Evolutionary conservation across 805 yeast species (phyloP).

Genomic region (Candida adriatica): DNA sequence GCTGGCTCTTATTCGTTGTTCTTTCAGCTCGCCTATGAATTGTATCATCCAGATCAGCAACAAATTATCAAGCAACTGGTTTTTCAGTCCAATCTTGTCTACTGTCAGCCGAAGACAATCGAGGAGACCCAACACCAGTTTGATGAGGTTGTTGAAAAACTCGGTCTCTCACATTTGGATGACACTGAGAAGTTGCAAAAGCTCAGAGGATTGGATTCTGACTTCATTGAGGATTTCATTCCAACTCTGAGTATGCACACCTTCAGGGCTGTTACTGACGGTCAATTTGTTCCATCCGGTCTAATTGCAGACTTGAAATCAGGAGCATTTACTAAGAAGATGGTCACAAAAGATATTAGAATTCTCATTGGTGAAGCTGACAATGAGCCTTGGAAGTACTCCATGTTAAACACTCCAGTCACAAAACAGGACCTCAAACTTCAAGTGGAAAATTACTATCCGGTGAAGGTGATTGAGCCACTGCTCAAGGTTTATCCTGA

Average conservation of each 20-base stretch:
- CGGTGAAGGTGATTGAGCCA: slow-evolving; percentile 23
- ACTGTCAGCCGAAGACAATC: slow-evolving; percentile 32
- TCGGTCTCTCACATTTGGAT: slow-evolving; percentile 17
- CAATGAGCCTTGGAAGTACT: slow-evolving; percentile 28
- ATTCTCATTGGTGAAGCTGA: slow-evolving; percentile 29
- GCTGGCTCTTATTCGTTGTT: slow-evolving; percentile 42
- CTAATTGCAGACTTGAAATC: slow-evolving; percentile 27
- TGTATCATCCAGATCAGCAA: slow-evolving; percentile 32
- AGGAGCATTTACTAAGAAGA: slow-evolving; percentile 24
- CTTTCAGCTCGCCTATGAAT: slow-evolving; percentile 35
- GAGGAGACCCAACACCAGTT: slow-evolving; percentile 30
- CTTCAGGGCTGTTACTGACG: slow-evolving; percentile 36
- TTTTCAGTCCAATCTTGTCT: slow-evolving; percentile 31
- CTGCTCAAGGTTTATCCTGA: slow-evolving; percentile 22
- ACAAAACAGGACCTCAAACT: slow-evolving; percentile 23
- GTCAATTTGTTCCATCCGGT: slow-evolving; percentile 27
- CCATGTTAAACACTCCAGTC: slow-evolving; percentile 26
- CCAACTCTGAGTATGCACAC: slow-evolving; percentile 24
- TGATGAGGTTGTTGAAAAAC: slow-evolving; percentile 27
- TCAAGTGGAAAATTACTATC: slow-evolving; percentile 32
- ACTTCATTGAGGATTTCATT: slow-evolving; percentile 20
- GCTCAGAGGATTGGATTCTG: slow-evolving; percentile 18
- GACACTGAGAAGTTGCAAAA: slow-evolving; percentile 17
- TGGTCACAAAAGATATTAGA: slow-evolving; percentile 17
- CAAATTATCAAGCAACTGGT: slow-evolving; percentile 32